Conservation (phyloP, 2,329 filamentous ascomycete species). For the Atkinsonella hypoxylon region DNA sequence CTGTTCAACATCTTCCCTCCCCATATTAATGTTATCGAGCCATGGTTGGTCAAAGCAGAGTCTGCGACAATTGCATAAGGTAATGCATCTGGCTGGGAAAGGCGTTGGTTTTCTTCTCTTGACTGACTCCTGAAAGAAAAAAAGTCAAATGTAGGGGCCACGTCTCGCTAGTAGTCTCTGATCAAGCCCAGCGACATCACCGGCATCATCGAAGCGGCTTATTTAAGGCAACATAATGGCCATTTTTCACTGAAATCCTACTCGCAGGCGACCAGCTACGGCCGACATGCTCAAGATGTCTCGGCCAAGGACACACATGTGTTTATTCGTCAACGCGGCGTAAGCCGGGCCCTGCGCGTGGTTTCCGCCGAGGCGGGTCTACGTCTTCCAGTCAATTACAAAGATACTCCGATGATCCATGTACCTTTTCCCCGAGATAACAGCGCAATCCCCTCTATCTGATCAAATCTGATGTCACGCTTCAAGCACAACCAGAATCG, state of each 20-base stretch:
- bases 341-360: constrained; percentile 6
- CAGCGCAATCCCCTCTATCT: not conserved
- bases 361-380: constrained; percentile 2
- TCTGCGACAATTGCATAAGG: not conserved
- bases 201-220: not conserved
- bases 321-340: constrained; percentile 8
- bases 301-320: constrained; percentile 5
- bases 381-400: not conserved
- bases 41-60: not conserved
- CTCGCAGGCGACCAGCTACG: constrained; percentile 5
- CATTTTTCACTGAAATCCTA: not conserved
- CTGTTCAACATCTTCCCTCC: not conserved
- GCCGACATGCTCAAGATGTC: constrained; percentile 8
- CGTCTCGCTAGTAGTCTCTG: too few species aligned
- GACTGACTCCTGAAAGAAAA: not conserved
- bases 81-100: not conserved
- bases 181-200: too few species aligned
- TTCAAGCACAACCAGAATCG: not conserved
- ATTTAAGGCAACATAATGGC: not conserved
- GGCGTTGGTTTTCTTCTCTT: not conserved
- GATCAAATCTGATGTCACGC: not conserved
- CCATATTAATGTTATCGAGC: not conserved
- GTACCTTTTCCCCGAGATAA: not conserved
- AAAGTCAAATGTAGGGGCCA: constrained; percentile 7
- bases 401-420: not conserved